Conservation (phyloP, 2,329 filamentous ascomycete genomes). For the Colletotrichum acutatum region DNA sequence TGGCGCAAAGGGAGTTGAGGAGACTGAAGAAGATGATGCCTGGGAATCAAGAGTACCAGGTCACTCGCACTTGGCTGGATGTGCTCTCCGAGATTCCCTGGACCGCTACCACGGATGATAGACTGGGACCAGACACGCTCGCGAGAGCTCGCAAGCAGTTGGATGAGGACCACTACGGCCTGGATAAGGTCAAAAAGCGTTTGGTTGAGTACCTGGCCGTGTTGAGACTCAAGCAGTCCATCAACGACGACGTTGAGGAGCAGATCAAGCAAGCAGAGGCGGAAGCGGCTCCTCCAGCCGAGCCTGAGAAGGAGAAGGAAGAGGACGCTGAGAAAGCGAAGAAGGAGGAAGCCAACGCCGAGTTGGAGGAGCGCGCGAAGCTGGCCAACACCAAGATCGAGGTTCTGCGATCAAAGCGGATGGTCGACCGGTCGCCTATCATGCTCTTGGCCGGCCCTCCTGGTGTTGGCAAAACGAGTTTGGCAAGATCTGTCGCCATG, state of each 20-base stretch:
- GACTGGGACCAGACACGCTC: conserved; percentile 84
- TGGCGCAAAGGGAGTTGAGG: conserved; percentile 90
- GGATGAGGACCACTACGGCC: conserved; percentile 94
- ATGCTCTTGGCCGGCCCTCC: conserved; percentile 92
- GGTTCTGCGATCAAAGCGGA: conserved; percentile 81
- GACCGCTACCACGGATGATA: conserved; percentile 85
- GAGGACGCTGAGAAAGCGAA: conserved; percentile 45
- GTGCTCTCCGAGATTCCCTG: conserved; percentile 95
- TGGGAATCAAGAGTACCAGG: conserved; percentile 94
- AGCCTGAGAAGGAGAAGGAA: conserved; percentile 38
- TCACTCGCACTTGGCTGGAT: conserved; percentile 92
- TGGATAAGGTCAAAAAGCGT: conserved; percentile 97
- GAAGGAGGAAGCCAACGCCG: conserved; percentile 38
- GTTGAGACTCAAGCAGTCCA: conserved; percentile 91
- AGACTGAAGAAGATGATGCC: conserved; percentile 95
- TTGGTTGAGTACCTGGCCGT: conserved; percentile 96
- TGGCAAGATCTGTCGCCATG: conserved; percentile 92
- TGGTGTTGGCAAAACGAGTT: conserved; percentile 94
- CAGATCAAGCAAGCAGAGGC: conserved; percentile 78
- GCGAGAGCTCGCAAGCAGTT: conserved; percentile 86
- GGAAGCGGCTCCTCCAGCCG: conserved; percentile 51
- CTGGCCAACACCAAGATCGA: conserved; percentile 73
- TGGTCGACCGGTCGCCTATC: conserved; percentile 96
- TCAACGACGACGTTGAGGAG: conserved; percentile 84
- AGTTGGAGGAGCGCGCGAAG: conserved; percentile 47